Evolutionary conservation across 768 basidiomycete species (phyloP).

Genomic region (Dacryopinax primogenitus): DNA sequence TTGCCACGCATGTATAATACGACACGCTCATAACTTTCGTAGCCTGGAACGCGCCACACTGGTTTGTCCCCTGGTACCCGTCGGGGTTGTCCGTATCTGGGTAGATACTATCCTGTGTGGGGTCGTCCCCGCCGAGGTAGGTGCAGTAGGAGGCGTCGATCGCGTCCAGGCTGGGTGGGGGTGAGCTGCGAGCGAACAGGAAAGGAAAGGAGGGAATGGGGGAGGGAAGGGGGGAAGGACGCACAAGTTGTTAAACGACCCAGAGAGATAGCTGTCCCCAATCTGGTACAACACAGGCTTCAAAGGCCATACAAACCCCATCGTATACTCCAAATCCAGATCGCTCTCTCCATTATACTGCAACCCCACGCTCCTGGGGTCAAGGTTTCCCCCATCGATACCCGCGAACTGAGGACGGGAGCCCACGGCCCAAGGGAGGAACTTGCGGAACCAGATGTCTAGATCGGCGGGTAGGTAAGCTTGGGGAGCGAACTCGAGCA

Average conservation of each 20-base stretch:
- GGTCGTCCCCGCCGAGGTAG: slow-evolving; percentile 29
- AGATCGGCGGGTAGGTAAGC: slow-evolving; percentile 17
- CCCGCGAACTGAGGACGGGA: slow-evolving; percentile 4
- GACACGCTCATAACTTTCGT: background rate
- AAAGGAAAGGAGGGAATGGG: background rate
- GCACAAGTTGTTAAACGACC: slow-evolving; percentile 12
- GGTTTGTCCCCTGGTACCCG: slow-evolving; percentile 4
- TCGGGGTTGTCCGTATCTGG: slow-evolving; percentile 17
- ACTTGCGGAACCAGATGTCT: slow-evolving; percentile 16
- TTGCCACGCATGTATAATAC: too few relatives aligned
- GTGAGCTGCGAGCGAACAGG: background rate
- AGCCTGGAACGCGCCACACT: slow-evolving; percentile 2
- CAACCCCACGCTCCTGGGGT: background rate
- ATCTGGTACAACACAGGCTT: slow-evolving; percentile 27
- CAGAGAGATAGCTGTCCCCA: slow-evolving; percentile 24
- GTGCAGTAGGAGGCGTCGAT: slow-evolving; percentile 29
- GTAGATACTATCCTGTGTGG: slow-evolving; percentile 22
- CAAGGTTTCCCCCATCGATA: slow-evolving; percentile 16
- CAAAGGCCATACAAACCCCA: slow-evolving; percentile 22
- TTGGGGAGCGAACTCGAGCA: slow-evolving; percentile 23
- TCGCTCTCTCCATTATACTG: slow-evolving; percentile 14
- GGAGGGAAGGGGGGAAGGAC: background rate
- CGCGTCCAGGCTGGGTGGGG: slow-evolving; percentile 25
- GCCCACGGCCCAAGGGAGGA: slow-evolving; percentile 5
- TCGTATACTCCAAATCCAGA: slow-evolving; percentile 16